Percentiles rank a stretch among this genome's conserved stretches.
These are phyloP conservation scores for Bimuria novae-zelandiae DNA, from an alignment of 2,329 filamentous ascomycete species.

Conservation along the genomic window DNA sequence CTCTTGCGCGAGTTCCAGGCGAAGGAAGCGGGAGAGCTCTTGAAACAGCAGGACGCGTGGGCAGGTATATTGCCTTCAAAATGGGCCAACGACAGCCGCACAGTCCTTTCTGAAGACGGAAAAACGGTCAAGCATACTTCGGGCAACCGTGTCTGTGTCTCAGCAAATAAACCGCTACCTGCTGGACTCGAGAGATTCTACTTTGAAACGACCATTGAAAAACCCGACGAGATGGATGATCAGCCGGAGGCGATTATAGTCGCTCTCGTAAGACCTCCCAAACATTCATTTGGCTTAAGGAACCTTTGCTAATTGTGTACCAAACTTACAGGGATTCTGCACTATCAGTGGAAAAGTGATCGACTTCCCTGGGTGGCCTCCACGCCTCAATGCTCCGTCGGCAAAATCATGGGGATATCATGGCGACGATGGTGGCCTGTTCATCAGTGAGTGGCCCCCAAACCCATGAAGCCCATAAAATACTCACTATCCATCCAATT, in stretches of 20 bases:
- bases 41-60: conserved; percentile 15
- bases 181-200: conserved; percentile 12
- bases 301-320: background rate
- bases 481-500: background rate
- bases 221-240: background rate
- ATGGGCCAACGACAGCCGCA: background rate
- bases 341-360: conserved; percentile 5
- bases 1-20: conserved; percentile 12
- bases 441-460: background rate
- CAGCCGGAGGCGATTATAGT: background rate
- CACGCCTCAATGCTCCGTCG: background rate
- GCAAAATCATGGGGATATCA: conserved; percentile 12
- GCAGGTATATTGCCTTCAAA: conserved; percentile 10
- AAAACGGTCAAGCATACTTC: background rate
- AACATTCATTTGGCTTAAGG: background rate
- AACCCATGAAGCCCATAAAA: background rate
- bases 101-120: background rate
- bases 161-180: conserved; percentile 15
- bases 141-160: conserved; percentile 2
- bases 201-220: conserved; percentile 14
- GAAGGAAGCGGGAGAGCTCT: conserved; percentile 7
- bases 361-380: conserved; percentile 7
- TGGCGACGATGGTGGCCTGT: conserved; percentile 7
- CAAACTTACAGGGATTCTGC: background rate
- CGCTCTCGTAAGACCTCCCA: background rate